Base-by-base conservation (phyloP, 805 yeast species). In the Dipodascopsis tothii region DNA sequence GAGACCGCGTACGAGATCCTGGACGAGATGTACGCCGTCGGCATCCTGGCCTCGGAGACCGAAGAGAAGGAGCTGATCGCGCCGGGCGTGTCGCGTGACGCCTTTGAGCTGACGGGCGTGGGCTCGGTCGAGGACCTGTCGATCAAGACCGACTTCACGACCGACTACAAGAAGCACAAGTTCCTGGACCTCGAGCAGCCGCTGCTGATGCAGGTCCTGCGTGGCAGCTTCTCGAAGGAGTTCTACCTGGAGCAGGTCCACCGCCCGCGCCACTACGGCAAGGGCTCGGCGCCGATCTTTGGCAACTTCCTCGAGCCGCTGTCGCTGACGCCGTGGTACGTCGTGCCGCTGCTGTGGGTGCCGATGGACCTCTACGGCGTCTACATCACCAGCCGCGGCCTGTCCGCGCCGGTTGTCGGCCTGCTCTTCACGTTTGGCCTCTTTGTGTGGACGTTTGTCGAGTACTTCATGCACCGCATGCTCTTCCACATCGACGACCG, bases 251-350 rank as follows among this genome's bases (percentile, higher is more conserved):
- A 87, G 61, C 96, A 92, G 66, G 92, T 92, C 35, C 98, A 92
- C 65, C 79, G 96, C 66, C 98, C 98, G 42, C 80, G 98, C 62
- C 98, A 92, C 65, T 92, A 88, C 61, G 97, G 97, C 53, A 80
- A 87, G 61, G 96, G 96, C 7, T 85, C 96, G 2, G 98, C 98
- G 9, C 96, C 88, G 4, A 63, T 92, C 43, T 92, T 92, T 64
- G 98, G 98, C 39, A 87, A 88, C 65, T 84, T 90, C 64, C 69
- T 92, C 48, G 98, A 92, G 66, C 96, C 96, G 3, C 60, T 92
- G 21, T 78, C 94, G 5, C 70, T 81, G 58, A 92, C 98, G 2
- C 81, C 96, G 9, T 92, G 97, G 97, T 92, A 80, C 75, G 82
- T 86, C 20, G 82, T 92, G 18, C 98, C 98, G 16, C 48, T 68